A percentile compares a stretch with the other conserved stretches of the same genome.
Evolutionary conservation across 371 early-diverging fungal genomes (phyloP).

Genomic region (Blyttiomyces sp.): DNA sequence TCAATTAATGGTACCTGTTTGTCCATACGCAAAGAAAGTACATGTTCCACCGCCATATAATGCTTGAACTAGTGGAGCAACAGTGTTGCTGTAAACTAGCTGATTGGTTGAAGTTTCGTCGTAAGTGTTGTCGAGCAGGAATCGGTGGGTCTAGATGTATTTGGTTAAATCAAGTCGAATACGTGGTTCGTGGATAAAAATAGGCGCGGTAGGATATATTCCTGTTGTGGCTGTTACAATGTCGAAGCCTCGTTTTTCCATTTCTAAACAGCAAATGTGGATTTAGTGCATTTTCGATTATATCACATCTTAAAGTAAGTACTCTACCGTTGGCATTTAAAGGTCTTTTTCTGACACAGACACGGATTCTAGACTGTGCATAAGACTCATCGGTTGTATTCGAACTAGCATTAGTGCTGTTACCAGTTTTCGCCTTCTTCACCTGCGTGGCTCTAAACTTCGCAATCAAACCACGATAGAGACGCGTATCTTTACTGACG

Average conservation of each 20-base stretch:
- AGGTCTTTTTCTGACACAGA: constrained; percentile 30
- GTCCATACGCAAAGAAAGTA: constrained; percentile 56
- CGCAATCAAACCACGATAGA: constrained; percentile 17
- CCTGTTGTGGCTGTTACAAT: constrained; percentile 19
- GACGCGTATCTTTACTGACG: constrained; percentile 3
- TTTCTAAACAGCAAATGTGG: not conserved
- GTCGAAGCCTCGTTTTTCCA: constrained; percentile 12
- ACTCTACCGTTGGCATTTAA: constrained; percentile 19
- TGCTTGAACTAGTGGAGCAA: constrained; percentile 40
- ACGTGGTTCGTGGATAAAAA: constrained; percentile 41
- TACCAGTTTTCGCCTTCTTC: not conserved
- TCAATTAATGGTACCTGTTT: constrained; percentile 35
- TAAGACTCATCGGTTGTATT: not conserved
- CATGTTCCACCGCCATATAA: constrained; percentile 45
- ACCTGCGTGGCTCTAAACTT: constrained; percentile 10
- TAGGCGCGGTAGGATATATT: constrained; percentile 10
- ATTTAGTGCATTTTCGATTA: not conserved
- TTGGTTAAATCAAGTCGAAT: constrained; percentile 39
- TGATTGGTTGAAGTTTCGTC: constrained; percentile 42
- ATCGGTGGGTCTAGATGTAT: constrained; percentile 44
- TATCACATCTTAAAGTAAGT: not conserved
- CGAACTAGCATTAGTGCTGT: not conserved
- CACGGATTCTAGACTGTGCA: constrained; percentile 15
- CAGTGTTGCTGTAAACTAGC: constrained; percentile 40
- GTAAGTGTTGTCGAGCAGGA: constrained; percentile 51